A percentile compares a stretch with the other conserved stretches of the same genome.
phyloP scores from a whole-genome alignment of 805 yeast species.

The Metschnikowia henanensis region DNA sequence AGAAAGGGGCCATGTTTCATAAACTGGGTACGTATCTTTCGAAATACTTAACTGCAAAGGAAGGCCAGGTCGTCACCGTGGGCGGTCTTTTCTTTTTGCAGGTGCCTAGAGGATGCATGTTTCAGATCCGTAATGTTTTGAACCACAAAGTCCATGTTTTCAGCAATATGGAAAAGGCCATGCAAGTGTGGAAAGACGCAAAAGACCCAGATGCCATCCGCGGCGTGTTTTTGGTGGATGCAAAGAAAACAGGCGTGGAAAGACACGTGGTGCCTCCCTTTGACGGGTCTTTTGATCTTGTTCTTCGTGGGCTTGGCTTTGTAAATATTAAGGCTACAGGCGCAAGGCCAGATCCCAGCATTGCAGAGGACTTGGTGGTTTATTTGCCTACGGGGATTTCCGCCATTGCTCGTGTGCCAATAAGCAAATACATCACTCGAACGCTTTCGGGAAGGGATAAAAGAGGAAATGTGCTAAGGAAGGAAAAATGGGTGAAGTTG shows the following conservation, averaged over 20 bases:
- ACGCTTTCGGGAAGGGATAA: constrained; percentile 32
- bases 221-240: constrained; percentile 19
- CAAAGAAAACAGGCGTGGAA: constrained; percentile 8
- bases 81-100: constrained; percentile 64
- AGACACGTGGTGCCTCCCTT: constrained; percentile 67
- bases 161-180: constrained; percentile 30
- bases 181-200: constrained; percentile 22
- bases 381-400: constrained; percentile 59
- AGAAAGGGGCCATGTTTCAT: constrained; percentile 29
- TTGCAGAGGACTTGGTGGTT: constrained; percentile 30
- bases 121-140: constrained; percentile 47
- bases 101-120: constrained; percentile 52
- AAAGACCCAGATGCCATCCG: constrained; percentile 25
- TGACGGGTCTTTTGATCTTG: constrained; percentile 63
- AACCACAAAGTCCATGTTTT: constrained; percentile 41
- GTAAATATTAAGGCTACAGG: constrained; percentile 64
- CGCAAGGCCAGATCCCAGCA: constrained; percentile 16
- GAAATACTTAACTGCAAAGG: constrained; percentile 38
- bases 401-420: constrained; percentile 54
- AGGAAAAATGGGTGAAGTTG: constrained; percentile 22
- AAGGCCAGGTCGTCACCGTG: constrained; percentile 47
- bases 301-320: constrained; percentile 64
- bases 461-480: constrained; percentile 22
- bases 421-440: constrained; percentile 40
- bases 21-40: constrained; percentile 32